Evolutionary conservation across 2,329 filamentous ascomycete genomes (phyloP).

Genomic region (Coniochaeta pulveracea): DNA sequence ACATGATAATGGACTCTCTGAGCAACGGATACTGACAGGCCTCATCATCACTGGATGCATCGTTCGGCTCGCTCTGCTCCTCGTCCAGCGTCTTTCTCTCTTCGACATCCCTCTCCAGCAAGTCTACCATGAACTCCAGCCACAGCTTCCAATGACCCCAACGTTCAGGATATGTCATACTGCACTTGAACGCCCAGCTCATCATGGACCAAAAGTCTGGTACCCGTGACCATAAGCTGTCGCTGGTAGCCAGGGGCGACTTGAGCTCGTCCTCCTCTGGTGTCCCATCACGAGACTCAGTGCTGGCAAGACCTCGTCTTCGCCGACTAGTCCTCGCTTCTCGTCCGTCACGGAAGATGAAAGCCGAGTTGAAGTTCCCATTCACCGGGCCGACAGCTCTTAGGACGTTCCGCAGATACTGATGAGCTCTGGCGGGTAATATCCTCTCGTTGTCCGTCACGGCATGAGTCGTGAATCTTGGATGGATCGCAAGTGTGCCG

Average conservation of each 20-base stretch:
- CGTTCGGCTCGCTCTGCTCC: slow-evolving; percentile 14
- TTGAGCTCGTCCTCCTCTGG: slow-evolving; percentile 41
- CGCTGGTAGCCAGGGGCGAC: slow-evolving; percentile 47
- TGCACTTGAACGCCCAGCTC: slow-evolving; percentile 92
- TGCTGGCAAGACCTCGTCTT: slow-evolving; percentile 21
- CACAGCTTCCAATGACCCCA: slow-evolving; percentile 78
- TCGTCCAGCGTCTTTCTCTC: slow-evolving; percentile 41
- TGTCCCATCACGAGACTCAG: slow-evolving; percentile 28
- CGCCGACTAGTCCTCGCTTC: slow-evolving; percentile 26
- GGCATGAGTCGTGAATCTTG: slow-evolving; percentile 63
- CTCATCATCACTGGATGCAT: slow-evolving; percentile 9
- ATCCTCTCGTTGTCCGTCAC: slow-evolving; percentile 47
- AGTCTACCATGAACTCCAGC: slow-evolving; percentile 69
- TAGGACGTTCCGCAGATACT: slow-evolving; percentile 59
- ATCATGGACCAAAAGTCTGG: slow-evolving; percentile 83
- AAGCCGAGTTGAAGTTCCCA: slow-evolving; percentile 59
- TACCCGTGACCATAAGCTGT: slow-evolving; percentile 62
- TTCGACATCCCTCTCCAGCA: slow-evolving; percentile 60
- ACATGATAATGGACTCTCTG: slow-evolving; percentile 45
- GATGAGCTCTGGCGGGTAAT: slow-evolving; percentile 54
- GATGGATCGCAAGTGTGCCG: slow-evolving; percentile 75
- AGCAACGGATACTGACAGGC: slow-evolving; percentile 27
- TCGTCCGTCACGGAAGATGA: slow-evolving; percentile 44
- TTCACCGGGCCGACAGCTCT: slow-evolving; percentile 57
- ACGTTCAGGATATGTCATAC: slow-evolving; percentile 55